A percentile compares a stretch with the other conserved stretches of the same genome.
Evolutionary conservation across 768 basidiomycete genomes (phyloP).

Genomic region (Glaciozyma antarctica): DNA sequence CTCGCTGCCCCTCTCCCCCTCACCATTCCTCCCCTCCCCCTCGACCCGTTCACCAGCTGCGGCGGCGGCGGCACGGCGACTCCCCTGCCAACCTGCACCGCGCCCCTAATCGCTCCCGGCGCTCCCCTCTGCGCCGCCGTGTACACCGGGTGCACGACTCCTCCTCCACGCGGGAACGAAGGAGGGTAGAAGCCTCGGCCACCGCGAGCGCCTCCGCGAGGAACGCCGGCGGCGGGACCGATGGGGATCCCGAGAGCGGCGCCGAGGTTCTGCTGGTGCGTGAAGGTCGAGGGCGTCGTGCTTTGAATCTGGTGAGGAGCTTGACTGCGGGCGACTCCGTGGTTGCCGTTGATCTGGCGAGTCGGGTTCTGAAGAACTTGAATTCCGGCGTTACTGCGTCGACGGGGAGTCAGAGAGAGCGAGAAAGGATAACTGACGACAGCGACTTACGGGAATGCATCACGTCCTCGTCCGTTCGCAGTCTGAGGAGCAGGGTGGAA

Average conservation of each 20-base stretch:
- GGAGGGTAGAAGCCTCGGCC: neutral
- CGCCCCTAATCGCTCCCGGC: neutral
- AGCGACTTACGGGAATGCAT: slow-evolving; percentile 1
- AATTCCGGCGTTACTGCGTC: slow-evolving; percentile 13
- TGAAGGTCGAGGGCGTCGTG: neutral
- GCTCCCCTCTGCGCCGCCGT: slow-evolving; percentile 1
- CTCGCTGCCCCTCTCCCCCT: neutral
- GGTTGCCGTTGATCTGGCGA: slow-evolving; percentile 9
- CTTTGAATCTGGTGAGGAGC: slow-evolving; percentile 15
- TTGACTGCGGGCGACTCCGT: slow-evolving; percentile 11
- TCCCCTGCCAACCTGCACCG: neutral
- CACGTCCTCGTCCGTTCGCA: slow-evolving; percentile 15
- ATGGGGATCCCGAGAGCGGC: slow-evolving; percentile 23
- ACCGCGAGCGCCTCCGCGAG: slow-evolving; percentile 2
- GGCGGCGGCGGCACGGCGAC: neutral
- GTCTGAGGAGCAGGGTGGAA: slow-evolving; percentile 18
- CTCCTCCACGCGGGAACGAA: neutral
- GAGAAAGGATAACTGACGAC: neutral
- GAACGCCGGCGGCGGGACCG: neutral
- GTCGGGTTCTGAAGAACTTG: slow-evolving; percentile 15
- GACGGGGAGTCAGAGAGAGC: neutral
- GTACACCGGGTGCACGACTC: neutral
- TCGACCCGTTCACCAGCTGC: neutral
- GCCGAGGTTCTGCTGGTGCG: slow-evolving; percentile 22
- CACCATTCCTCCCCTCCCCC: neutral